Percentiles rank a stretch among this genome's conserved stretches.
Evolutionary conservation across 306 rosid species (phyloP).

Genomic region (Dalbergia oliveri): DNA sequence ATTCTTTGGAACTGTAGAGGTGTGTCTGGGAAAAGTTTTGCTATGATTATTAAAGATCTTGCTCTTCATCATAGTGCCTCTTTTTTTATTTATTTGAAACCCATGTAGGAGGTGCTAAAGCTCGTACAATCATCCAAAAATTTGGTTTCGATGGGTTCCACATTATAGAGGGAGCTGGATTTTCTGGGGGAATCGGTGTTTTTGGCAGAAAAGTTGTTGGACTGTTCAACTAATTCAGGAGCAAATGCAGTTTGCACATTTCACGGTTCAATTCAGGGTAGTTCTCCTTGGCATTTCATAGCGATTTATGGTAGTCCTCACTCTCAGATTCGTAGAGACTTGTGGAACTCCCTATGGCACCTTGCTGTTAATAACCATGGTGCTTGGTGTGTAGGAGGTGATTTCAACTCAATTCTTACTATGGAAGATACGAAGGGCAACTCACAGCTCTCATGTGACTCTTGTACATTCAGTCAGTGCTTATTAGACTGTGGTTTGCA

Average conservation of each 20-base stretch:
- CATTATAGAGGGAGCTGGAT: not conserved
- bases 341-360: too few species aligned
- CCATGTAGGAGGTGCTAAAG: too few species aligned
- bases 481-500: too few species aligned
- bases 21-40: not conserved
- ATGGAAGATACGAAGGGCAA: not conserved
- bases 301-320: not conserved
- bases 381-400: too few species aligned
- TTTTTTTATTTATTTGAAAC: not conserved
- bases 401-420: not conserved
- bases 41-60: too few species aligned
- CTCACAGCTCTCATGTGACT: not conserved
- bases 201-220: not conserved
- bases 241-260: not conserved
- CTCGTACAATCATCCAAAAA: too few species aligned
- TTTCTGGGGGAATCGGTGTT: not conserved
- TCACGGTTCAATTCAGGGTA: not conserved
- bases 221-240: rapidly evolving
- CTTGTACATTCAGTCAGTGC: too few species aligned
- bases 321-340: too few species aligned
- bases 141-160: not conserved
- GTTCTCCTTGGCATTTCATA: not conserved
- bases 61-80: too few species aligned
- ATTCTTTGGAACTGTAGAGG: not conserved
- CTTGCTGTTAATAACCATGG: too few species aligned